phyloP scores from a whole-genome alignment of 805 yeast species.

The Candida sithepensis region DNA sequence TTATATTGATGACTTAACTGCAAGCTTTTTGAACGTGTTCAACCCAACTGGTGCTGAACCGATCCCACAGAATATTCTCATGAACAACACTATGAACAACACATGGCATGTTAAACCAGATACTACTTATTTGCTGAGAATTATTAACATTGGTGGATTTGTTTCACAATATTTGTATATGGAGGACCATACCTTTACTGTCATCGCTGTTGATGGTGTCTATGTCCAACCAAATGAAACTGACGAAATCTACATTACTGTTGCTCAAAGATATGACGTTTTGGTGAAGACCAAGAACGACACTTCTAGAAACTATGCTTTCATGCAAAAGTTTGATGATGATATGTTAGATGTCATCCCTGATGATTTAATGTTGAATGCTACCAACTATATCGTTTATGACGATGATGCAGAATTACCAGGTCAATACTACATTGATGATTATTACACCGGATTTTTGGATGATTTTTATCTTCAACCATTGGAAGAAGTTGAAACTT shows the following conservation, averaged over 20 bases:
- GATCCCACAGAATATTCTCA: constrained; percentile 74
- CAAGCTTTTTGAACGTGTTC: constrained; percentile 59
- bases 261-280: constrained; percentile 88
- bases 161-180: constrained; percentile 85
- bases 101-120: constrained; percentile 81
- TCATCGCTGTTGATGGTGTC: constrained; percentile 91
- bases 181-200: constrained; percentile 82
- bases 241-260: constrained; percentile 70
- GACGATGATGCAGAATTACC: constrained; percentile 38
- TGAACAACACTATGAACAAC: constrained; percentile 76
- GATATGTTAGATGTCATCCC: constrained; percentile 81
- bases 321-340: constrained; percentile 77
- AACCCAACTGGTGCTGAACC: constrained; percentile 99
- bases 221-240: constrained; percentile 74
- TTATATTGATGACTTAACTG: constrained; percentile 45
- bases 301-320: constrained; percentile 65
- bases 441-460: constrained; percentile 42
- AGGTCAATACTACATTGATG: constrained; percentile 42
- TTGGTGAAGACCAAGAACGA: constrained; percentile 68
- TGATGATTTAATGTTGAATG: constrained; percentile 58
- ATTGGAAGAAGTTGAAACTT: constrained; percentile 46
- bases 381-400: constrained; percentile 69
- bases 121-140: constrained; percentile 77
- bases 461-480: constrained; percentile 85
- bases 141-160: constrained; percentile 87